phyloP scores from a whole-genome alignment of 192 early-diverging fungal species.

The Entomortierella chlamydospora region DNA sequence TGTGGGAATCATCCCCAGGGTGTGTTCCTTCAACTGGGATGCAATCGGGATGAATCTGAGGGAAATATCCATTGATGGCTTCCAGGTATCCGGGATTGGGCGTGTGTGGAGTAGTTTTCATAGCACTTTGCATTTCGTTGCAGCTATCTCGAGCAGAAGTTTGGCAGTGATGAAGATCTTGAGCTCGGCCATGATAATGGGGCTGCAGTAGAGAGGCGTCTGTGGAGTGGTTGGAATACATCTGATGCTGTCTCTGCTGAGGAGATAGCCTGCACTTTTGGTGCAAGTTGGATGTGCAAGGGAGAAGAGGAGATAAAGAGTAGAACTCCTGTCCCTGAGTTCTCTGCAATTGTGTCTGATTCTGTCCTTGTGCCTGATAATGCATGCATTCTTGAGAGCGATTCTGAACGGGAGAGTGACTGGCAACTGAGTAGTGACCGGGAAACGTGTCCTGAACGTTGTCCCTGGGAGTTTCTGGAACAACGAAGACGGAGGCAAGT shows the following conservation, averaged over 20 bases:
- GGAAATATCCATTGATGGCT: constrained; percentile 22
- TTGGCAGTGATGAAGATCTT: background rate
- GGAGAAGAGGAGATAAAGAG: background rate
- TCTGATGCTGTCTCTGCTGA: background rate
- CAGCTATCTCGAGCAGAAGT: background rate
- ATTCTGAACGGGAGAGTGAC: background rate
- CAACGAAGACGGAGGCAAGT: background rate
- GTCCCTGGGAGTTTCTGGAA: background rate
- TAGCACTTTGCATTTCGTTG: background rate
- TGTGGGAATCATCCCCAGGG: background rate
- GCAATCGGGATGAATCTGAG: background rate
- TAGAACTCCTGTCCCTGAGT: background rate
- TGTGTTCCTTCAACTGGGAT: background rate
- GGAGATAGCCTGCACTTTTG: too few species aligned
- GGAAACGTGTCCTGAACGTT: background rate
- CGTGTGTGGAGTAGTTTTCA: background rate
- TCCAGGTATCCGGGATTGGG: constrained; percentile 27
- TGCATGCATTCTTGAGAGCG: background rate
- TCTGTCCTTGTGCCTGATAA: constrained; percentile 1
- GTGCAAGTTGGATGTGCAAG: background rate
- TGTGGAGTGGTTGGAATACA: background rate
- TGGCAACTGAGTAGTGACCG: background rate
- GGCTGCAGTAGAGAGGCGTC: background rate
- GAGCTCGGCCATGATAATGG: background rate
- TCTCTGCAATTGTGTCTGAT: background rate